phyloP scores from a whole-genome alignment of 495 filamentous ascomycete genomes.

The Copromyces sp. region DNA sequence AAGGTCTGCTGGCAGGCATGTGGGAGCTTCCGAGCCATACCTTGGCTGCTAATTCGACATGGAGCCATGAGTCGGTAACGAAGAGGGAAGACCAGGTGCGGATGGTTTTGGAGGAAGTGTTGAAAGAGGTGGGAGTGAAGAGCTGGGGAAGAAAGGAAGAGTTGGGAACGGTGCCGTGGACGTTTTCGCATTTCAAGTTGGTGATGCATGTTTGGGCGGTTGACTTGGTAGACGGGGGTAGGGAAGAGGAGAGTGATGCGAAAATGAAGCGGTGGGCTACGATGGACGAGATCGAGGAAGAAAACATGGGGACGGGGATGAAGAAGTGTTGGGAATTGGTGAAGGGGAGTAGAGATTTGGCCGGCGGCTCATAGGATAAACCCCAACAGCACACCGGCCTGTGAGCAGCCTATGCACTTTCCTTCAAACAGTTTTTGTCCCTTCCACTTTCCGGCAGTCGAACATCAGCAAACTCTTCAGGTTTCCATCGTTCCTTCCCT shows the following conservation, averaged over 20 bases:
- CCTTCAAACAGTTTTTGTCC: background rate
- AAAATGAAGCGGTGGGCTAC: conserved; percentile 22
- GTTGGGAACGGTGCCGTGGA: conserved; percentile 33
- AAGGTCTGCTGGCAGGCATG: conserved; percentile 33
- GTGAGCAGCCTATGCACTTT: too few species aligned
- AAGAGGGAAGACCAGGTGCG: conserved; percentile 14
- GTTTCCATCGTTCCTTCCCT: background rate
- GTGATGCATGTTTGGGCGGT: conserved; percentile 39
- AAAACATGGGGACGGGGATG: conserved; percentile 41
- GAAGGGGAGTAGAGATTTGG: background rate
- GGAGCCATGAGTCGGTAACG: background rate
- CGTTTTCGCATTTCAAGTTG: conserved; percentile 37
- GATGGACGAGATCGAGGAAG: conserved; percentile 19
- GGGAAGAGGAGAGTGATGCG: background rate
- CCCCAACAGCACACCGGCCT: too few species aligned
- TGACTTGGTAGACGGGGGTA: conserved; percentile 11
- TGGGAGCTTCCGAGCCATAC: conserved; percentile 38
- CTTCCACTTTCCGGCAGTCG: background rate
- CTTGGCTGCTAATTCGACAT: conserved; percentile 2
- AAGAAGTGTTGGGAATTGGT: conserved; percentile 35
- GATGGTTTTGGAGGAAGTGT: conserved; percentile 11
- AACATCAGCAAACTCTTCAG: background rate
- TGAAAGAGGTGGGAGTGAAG: conserved; percentile 14
- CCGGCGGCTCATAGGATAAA: background rate
- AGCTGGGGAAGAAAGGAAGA: conserved; percentile 8